Evolutionary conservation across 2,329 filamentous ascomycete species (phyloP), one percentile per base, ranked within the genome.

Genomic region (Nothophaeocryptopus gaeumannii): DNA sequence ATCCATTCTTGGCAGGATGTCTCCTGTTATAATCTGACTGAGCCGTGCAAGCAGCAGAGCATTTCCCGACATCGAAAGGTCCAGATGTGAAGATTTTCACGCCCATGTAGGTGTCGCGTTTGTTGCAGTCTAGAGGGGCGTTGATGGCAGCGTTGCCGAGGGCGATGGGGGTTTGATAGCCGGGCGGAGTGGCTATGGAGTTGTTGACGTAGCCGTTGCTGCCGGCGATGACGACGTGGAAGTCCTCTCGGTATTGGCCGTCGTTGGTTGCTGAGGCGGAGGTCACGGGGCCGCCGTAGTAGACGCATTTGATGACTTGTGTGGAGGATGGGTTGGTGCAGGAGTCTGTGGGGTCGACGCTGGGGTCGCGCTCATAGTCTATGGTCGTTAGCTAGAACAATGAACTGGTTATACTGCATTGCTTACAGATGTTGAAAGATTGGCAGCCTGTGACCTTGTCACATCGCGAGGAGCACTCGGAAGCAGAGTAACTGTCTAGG

Each of bases 261-360:
- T 48, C 39, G 57, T 64, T 64, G 34, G 55, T 63, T 3, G 61
- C 62, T 7, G 54, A 45, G 20, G 54, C 54, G 29, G 60, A 52
- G 20, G 60, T 55, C 48, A 70, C 61, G 35, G 53, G 53, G 39
- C 65, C 65, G 37, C 66, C 65, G 65, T 66, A 70, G 35, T 70
- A 62, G 12, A 67, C 64, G 61, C 68, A 70, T 58, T 70, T 69
- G 63, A 65, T 69, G 59, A 67, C 67, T 51, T 66, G 67, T 41
- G 67, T 66, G 26, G 63, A 63, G 7, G 61, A 41, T 14, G 67
- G 66, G 53, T 67, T 64, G 10, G 65, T 62, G 63, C 68, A 70
- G 48, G 57, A 51, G 30, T 52, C 49, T 16, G 51, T 56, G 45
- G 65, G 65, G 41, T 61, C 61, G 39, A 62, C 43, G 32, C 55